A percentile compares a stretch with the other conserved stretches of the same genome.
Conservation (phyloP, 768 basidiomycete genomes). For the Mycena polygramma region DNA sequence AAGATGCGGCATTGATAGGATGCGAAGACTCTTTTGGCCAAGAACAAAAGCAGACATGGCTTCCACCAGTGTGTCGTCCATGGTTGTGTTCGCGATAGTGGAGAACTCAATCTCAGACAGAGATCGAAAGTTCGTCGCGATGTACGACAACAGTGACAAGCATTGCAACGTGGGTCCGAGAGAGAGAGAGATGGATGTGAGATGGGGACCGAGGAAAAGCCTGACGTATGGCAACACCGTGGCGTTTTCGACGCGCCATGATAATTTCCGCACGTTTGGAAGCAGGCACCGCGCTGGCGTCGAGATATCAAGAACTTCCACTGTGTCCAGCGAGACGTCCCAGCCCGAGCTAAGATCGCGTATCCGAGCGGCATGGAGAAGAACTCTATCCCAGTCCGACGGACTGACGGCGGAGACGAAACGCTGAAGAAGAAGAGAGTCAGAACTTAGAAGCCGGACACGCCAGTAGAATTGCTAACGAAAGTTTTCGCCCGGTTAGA, state of each 20-base stretch:
- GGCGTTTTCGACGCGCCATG: not conserved
- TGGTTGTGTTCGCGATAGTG: not conserved
- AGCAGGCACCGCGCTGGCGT: not conserved
- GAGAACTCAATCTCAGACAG: not conserved
- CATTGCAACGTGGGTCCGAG: not conserved
- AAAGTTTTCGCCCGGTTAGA: not conserved
- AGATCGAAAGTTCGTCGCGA: not conserved
- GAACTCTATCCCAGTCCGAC: not conserved
- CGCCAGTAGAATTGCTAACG: not conserved
- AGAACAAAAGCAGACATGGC: too few species aligned
- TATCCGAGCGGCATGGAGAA: not conserved
- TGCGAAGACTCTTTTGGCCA: not conserved
- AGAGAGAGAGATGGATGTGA: not conserved
- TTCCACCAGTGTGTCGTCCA: too few species aligned
- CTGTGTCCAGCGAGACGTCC: not conserved
- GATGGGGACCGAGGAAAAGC: not conserved
- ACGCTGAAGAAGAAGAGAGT: not conserved
- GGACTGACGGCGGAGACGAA: not conserved
- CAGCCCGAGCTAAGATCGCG: not conserved
- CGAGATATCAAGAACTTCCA: not conserved
- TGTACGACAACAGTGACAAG: not conserved
- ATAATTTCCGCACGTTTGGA: not conserved
- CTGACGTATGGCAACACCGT: not conserved
- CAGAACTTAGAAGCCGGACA: too few species aligned
- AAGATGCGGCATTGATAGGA: not conserved